Evolutionary conservation across 2,329 filamentous ascomycete genomes (phyloP), one percentile per base, ranked within the genome.

Genomic region (Talaromyces verruculosus): DNA sequence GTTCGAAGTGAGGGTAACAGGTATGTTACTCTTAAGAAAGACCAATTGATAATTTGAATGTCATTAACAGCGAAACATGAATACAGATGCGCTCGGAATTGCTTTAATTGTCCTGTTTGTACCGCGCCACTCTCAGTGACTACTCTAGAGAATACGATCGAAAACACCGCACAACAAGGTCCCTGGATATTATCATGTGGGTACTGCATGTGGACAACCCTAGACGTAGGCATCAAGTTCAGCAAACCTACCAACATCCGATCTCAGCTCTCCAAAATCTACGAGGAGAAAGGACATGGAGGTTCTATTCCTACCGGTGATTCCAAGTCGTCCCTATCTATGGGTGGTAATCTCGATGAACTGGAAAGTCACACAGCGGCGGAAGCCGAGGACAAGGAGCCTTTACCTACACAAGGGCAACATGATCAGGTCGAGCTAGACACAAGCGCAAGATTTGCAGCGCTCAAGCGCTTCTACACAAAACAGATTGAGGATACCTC

Each of bases 31-130:
- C 17, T 45, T 10, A 2, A n/a, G 22, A 45, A 7, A 6, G 3
- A 53, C 33, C 84, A 67, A 82, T 78, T 67, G 60, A 53, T 47
- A 66, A 51, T 8, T 25, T 5, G 15, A 45, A 37, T 37, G 11
- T 15, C 10, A 37, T 58, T 68, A 64, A 71, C 51, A n/a, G 19
- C 69, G 76, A 47, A 57, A 10, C 33, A 49, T 61, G 35, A 60
- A 64, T 62, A 33, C 68, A 94, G 93, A 75, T 97, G 95, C 76
- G 94, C 92, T 19, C 86, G 95, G 70, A 97, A 93, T 76, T 99
- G 95, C 79, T 98, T 95, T 82, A 92, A 96, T 75, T 99, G 95
- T 72, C 95, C 95, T 0, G 83, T 93, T 69, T 99, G 95, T 77
- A 88, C 91, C 33, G 88, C 92, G 0, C 91, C 92, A 13, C 84